phyloP scores from a whole-genome alignment of 2,329 filamentous ascomycete genomes.

The Madurella fahalii region DNA sequence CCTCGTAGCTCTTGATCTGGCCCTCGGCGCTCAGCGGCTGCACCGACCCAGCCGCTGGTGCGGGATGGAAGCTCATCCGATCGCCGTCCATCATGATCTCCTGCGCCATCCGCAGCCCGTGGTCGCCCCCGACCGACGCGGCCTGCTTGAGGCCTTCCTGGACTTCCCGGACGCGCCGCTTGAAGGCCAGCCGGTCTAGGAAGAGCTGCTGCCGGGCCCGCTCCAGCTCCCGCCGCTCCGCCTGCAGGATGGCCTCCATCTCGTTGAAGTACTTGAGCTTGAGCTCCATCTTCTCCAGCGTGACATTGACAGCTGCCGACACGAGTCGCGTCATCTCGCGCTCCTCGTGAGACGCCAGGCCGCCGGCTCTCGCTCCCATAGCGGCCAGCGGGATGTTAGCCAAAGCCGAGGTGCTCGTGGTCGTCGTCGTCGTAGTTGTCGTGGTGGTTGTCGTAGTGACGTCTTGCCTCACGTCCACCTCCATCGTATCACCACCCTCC shows the following conservation, averaged over 20 bases:
- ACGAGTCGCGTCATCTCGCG: constrained; percentile 94
- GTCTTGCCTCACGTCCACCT: constrained; percentile 54
- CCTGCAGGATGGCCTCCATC: constrained; percentile 87
- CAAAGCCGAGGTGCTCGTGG: constrained; percentile 46
- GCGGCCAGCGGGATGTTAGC: constrained; percentile 81
- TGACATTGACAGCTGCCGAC: constrained; percentile 85
- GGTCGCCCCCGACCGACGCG: constrained; percentile 45
- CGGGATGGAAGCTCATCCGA: constrained; percentile 50
- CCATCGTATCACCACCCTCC: constrained; percentile 57
- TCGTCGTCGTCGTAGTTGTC: constrained; percentile 47
- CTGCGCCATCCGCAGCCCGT: constrained; percentile 45
- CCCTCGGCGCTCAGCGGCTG: constrained; percentile 54
- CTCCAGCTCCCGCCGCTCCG: constrained; percentile 89
- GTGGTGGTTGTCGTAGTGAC: constrained; percentile 43
- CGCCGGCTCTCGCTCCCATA: constrained; percentile 79
- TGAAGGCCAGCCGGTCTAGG: constrained; percentile 85
- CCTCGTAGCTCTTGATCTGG: constrained; percentile 55
- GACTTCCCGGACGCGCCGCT: constrained; percentile 77
- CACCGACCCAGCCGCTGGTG: constrained; percentile 40
- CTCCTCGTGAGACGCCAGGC: constrained; percentile 91
- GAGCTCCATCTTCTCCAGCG: constrained; percentile 91
- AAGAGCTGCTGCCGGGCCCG: constrained; percentile 89
- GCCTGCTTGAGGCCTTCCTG: constrained; percentile 69
- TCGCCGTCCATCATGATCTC: constrained; percentile 47
- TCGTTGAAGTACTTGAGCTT: constrained; percentile 96